Conservation (phyloP, 2,329 filamentous ascomycete species). For the Apiospora aurea region DNA sequence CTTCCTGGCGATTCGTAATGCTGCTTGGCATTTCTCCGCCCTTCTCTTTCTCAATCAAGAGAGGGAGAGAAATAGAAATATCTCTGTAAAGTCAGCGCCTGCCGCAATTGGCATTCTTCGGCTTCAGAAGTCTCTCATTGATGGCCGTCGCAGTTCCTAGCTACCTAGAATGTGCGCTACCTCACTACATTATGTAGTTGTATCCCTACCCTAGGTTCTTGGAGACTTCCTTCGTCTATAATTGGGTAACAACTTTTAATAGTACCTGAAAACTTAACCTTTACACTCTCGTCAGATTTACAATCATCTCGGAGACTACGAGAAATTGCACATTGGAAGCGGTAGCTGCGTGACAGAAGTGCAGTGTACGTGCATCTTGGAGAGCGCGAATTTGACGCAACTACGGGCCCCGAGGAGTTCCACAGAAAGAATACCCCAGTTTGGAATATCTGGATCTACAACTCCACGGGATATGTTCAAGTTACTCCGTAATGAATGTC, state of each 20-base stretch:
- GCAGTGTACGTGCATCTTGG: neutral
- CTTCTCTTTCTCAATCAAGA: neutral
- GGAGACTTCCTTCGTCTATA: too few species aligned
- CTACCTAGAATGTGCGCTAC: too few species aligned
- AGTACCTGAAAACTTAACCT: too few species aligned
- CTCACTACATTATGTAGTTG: too few species aligned
- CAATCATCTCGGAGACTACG: neutral
- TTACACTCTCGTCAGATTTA: too few species aligned
- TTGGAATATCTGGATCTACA: conserved; percentile 9
- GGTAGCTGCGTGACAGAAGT: too few species aligned
- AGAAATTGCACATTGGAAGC: neutral
- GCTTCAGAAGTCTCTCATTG: too few species aligned
- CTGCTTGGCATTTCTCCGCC: neutral
- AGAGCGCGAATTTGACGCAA: neutral
- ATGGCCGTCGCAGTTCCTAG: too few species aligned
- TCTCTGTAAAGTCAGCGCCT: neutral
- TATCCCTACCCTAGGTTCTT: too few species aligned
- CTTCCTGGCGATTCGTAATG: conserved; percentile 3
- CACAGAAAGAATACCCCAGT: neutral
- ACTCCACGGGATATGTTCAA: neutral
- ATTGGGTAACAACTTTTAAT: too few species aligned
- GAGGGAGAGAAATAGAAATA: neutral
- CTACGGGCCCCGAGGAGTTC: neutral
- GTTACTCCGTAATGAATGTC: neutral
- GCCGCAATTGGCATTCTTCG: neutral